A percentile compares a stretch with the other conserved stretches of the same genome.
phyloP scores from a whole-genome alignment of 2,329 filamentous ascomycete genomes.

The Cordyceps pruinosa region DNA sequence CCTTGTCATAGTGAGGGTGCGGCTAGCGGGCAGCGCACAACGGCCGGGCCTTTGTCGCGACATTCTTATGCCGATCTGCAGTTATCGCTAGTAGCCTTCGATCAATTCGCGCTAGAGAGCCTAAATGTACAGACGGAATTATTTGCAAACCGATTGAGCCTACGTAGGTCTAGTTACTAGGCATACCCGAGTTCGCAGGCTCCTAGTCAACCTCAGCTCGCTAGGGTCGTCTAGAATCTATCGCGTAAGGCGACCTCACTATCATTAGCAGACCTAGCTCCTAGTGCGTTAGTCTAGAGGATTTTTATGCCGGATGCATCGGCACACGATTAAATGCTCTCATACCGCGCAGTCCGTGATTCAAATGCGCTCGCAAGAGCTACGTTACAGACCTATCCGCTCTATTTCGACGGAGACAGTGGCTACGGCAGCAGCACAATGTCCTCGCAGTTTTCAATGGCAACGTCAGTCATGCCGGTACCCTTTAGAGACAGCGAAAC shows the following conservation, averaged over 20 bases:
- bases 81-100: neutral
- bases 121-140: neutral
- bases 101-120: neutral
- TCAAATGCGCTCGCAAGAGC: neutral
- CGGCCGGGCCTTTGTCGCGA: neutral
- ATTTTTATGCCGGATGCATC: neutral
- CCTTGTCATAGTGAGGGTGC: neutral
- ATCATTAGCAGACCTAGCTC: neutral
- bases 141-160: neutral
- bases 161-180: neutral
- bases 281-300: neutral
- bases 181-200: neutral
- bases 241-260: neutral
- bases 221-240: too few species aligned
- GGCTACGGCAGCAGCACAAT: neutral
- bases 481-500: neutral
- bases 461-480: neutral
- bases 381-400: neutral
- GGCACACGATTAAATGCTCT: neutral
- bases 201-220: neutral
- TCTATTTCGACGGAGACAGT: neutral
- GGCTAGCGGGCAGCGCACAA: neutral
- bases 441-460: neutral
- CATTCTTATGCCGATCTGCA: neutral
- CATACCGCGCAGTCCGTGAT: neutral